phyloP scores from a whole-genome alignment of 176 grass and related monocot species.

The Lolium perenne region DNA sequence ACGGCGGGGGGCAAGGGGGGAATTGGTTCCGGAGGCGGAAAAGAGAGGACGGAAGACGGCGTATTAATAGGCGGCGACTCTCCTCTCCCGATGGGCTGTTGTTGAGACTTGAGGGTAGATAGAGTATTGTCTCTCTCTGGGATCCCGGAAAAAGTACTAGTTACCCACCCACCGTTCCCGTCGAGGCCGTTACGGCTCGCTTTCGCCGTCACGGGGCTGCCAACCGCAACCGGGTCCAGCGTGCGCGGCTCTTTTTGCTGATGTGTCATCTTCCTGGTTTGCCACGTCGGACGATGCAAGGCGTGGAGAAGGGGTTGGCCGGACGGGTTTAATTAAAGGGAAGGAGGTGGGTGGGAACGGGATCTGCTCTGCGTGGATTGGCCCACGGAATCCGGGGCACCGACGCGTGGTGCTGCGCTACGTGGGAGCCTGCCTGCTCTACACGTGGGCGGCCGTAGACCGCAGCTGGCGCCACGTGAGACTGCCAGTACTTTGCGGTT shows the following conservation, averaged over 20 bases:
- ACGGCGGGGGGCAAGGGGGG: neutral
- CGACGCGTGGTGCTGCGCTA: conserved; percentile 41
- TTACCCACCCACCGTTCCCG: conserved; percentile 29
- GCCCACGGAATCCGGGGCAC: neutral
- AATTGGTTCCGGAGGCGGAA: conserved; percentile 15
- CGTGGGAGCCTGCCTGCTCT: neutral
- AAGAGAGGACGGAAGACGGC: conserved; percentile 1
- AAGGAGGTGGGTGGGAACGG: conserved; percentile 33
- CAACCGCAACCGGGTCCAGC: neutral
- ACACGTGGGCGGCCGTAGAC: conserved; percentile 1
- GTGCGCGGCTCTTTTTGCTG: neutral
- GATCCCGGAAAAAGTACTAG: conserved; percentile 33
- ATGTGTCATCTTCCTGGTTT: rapidly evolving
- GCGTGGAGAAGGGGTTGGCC: neutral
- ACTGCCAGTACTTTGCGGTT: too few relatives aligned
- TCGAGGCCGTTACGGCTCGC: conserved; percentile 31
- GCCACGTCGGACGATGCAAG: conserved; percentile 4
- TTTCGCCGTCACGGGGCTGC: conserved; percentile 37
- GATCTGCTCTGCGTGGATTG: conserved; percentile 20
- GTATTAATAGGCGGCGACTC: conserved; percentile 67
- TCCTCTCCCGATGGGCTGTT: neutral
- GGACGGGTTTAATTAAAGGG: neutral
- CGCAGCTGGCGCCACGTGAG: conserved; percentile 8
- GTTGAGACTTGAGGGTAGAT: too few relatives aligned
- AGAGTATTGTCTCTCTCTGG: neutral